Percentiles rank a stretch among this genome's conserved stretches.
Evolutionary conservation across 305 asterid species (phyloP).

Genomic region (Solanum hybrid): DNA sequence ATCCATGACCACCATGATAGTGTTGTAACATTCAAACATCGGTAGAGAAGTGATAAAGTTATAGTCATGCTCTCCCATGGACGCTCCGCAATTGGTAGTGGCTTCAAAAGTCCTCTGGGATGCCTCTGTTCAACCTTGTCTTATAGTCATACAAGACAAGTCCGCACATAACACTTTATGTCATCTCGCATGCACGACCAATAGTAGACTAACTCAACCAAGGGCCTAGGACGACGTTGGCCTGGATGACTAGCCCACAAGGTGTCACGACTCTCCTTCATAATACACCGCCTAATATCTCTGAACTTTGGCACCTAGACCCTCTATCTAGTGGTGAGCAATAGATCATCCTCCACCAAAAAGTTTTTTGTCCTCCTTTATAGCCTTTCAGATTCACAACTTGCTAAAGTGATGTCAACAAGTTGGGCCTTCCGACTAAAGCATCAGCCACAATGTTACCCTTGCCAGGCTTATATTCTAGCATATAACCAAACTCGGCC

Average conservation of each 20-base stretch:
- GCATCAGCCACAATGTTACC: background rate
- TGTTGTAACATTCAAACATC: background rate
- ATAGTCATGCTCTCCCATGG: background rate
- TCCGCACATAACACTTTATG: background rate
- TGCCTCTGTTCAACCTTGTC: background rate
- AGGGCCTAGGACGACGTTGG: background rate
- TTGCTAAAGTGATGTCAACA: background rate
- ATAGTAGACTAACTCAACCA: background rate
- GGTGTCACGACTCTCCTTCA: background rate
- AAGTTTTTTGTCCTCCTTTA: background rate
- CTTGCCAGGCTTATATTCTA: background rate
- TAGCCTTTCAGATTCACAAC: background rate
- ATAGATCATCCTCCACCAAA: background rate
- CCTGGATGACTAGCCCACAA: background rate
- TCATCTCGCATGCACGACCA: background rate
- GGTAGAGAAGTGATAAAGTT: background rate
- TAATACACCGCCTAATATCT: background rate
- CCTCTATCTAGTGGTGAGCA: background rate
- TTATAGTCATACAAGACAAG: background rate
- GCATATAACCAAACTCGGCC: background rate
- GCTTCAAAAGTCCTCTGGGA: background rate
- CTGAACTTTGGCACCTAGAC: background rate
- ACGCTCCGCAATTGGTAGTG: background rate
- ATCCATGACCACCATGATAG: background rate
- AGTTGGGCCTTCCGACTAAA: background rate